Conservation (phyloP, 352 stramenopile genomes). For the Globisporangium okanoganense region DNA sequence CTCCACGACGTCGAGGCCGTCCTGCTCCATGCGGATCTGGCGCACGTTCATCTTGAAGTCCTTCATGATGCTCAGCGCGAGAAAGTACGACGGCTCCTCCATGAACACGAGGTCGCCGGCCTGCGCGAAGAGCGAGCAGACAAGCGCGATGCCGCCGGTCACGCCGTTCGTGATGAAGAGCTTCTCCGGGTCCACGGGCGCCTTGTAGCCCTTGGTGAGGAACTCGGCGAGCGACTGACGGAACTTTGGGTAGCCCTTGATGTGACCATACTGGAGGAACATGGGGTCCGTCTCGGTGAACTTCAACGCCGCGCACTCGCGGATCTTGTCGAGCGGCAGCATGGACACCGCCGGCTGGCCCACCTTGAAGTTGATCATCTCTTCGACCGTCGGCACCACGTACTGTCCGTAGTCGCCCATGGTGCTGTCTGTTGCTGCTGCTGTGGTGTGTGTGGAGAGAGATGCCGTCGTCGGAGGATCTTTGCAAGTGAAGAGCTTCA, state of each 20-base stretch:
- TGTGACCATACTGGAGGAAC: conserved; percentile 88
- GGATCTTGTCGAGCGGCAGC: conserved; percentile 87
- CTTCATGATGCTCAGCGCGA: conserved; percentile 92
- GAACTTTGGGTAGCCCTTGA: conserved; percentile 88
- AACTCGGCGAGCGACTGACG: conserved; percentile 71
- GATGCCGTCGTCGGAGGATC: conserved; percentile 11
- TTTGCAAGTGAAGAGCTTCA: conserved; percentile 4
- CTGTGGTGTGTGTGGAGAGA: background rate
- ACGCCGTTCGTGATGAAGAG: conserved; percentile 93
- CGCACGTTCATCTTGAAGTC: conserved; percentile 91
- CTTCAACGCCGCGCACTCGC: conserved; percentile 71
- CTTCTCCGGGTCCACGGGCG: conserved; percentile 74
- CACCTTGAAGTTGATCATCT: conserved; percentile 91
- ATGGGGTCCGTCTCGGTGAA: conserved; percentile 82
- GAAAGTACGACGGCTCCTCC: conserved; percentile 93
- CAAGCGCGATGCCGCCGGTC: conserved; percentile 89
- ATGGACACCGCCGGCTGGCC: conserved; percentile 75
- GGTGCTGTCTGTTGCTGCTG: conserved; percentile 8
- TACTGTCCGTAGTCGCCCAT: conserved; percentile 88
- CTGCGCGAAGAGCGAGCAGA: conserved; percentile 85
- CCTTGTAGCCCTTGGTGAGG: conserved; percentile 72
- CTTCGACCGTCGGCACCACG: conserved; percentile 66
- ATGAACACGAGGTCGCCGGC: conserved; percentile 91
- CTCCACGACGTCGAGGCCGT: conserved; percentile 80
- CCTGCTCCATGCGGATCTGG: conserved; percentile 88